phyloP scores from a whole-genome alignment of 2,329 filamentous ascomycete genomes.

The Parasarocladium wereldwijsianum region DNA sequence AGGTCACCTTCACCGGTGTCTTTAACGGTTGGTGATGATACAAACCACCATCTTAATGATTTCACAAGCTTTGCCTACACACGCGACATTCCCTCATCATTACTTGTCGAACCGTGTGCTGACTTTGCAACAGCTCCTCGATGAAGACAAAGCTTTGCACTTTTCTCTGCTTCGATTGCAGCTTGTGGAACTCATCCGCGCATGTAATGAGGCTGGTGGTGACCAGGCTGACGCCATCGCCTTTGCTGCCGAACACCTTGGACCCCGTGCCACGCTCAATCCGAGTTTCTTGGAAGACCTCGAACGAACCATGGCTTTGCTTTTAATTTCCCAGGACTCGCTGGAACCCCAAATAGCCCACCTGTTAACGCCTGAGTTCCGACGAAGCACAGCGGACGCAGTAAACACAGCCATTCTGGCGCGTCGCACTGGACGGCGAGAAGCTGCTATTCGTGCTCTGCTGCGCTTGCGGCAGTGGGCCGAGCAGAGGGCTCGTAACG shows the following conservation, averaged over 20 bases:
- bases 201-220: constrained; percentile 49
- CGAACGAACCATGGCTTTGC: constrained; percentile 81
- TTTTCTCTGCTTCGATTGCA: constrained; percentile 84
- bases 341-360: constrained; percentile 62
- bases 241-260: constrained; percentile 79
- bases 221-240: constrained; percentile 69
- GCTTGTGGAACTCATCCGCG: constrained; percentile 81
- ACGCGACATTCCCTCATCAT: not conserved
- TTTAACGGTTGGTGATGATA: constrained; percentile 77
- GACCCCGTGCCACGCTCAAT: constrained; percentile 72
- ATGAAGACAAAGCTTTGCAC: constrained; percentile 68
- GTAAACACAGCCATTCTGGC: constrained; percentile 83
- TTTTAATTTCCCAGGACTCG: constrained; percentile 75
- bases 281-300: constrained; percentile 71
- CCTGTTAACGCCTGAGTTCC: constrained; percentile 64
- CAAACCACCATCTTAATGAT: constrained; percentile 47
- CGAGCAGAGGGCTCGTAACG: constrained; percentile 48
- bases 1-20: no score
- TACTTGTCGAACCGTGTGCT: constrained; percentile 8
- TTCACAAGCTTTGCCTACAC: constrained; percentile 3
- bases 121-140: constrained; percentile 56
- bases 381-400: constrained; percentile 67
- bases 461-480: constrained; percentile 77
- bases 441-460: constrained; percentile 70
- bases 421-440: constrained; percentile 55